Conservation (phyloP, 148 eudicot genomes). For the Heliamphora exappendiculata region DNA sequence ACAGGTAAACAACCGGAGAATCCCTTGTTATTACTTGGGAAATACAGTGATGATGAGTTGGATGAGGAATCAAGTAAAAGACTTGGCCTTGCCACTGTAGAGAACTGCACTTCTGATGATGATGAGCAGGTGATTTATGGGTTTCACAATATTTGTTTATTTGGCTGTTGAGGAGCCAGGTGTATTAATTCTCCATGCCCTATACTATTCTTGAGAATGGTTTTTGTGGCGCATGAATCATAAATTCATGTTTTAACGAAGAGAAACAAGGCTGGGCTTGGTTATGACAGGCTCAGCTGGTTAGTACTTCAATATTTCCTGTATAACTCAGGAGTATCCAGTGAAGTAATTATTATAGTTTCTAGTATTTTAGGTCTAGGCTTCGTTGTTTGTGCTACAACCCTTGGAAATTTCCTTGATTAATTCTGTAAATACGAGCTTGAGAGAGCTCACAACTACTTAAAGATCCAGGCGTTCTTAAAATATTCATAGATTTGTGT, state of each 20-base stretch:
- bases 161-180: not conserved
- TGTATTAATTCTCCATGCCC: not conserved
- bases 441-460: not conserved
- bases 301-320: no score
- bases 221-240: not conserved
- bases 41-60: constrained; percentile 90
- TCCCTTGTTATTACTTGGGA: constrained; percentile 82
- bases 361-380: not conserved
- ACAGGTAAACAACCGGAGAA: constrained; percentile 68
- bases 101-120: constrained; percentile 17
- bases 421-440: not conserved
- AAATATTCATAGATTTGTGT: no score
- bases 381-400: not conserved
- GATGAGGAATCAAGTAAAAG: constrained; percentile 55
- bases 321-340: not conserved
- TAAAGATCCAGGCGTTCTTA: no score
- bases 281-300: not conserved
- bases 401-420: not conserved
- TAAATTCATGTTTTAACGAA: not conserved
- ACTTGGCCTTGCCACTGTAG: constrained; percentile 19
- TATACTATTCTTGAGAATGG: not conserved
- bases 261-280: not conserved
- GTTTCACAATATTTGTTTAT: not conserved
- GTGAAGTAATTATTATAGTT: not conserved
- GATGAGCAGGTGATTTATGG: constrained; percentile 47